Conservation (phyloP, 2,329 filamentous ascomycete genomes). For the Graphiopsis chlorocephala region DNA sequence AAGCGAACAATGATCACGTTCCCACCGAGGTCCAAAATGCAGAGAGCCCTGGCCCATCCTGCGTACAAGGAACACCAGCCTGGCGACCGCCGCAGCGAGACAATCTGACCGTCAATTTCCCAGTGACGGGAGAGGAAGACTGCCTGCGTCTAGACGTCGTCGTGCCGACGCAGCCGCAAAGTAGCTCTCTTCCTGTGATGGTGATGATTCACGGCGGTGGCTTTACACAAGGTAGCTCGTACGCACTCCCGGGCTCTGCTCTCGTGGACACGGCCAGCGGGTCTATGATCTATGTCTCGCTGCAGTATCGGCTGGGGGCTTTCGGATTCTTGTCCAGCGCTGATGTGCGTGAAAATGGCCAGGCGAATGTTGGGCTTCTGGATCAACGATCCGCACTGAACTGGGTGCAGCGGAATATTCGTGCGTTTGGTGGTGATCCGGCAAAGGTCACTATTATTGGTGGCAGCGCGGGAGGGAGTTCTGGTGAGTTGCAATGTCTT, state of each 20-base stretch:
- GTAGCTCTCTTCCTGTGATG: slow-evolving; percentile 29
- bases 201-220: slow-evolving; percentile 39
- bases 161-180: slow-evolving; percentile 35
- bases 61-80: slow-evolving; percentile 29
- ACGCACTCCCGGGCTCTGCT: slow-evolving; percentile 25
- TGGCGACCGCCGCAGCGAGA: slow-evolving; percentile 14
- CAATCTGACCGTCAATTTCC: slow-evolving; percentile 13
- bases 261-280: slow-evolving; percentile 33
- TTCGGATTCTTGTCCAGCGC: slow-evolving; percentile 29
- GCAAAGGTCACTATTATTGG: slow-evolving; percentile 26
- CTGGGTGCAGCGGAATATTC: slow-evolving; percentile 31
- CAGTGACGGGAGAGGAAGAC: slow-evolving; percentile 32
- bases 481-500: slow-evolving; percentile 9
- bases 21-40: slow-evolving; percentile 27
- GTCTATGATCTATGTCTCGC: slow-evolving; percentile 33
- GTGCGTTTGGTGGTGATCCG: slow-evolving; percentile 33
- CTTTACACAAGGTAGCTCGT: slow-evolving; percentile 33
- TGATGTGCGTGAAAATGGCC: slow-evolving; percentile 24
- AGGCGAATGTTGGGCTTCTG: slow-evolving; percentile 27
- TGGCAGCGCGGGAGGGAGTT: slow-evolving; percentile 30
- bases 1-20: slow-evolving; percentile 23
- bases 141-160: slow-evolving; percentile 43
- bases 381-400: slow-evolving; percentile 31
- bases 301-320: slow-evolving; percentile 33
- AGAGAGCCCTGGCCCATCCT: slow-evolving; percentile 26